Percentiles rank a stretch among this genome's conserved stretches.
Evolutionary conservation across 2,329 filamentous ascomycete genomes (phyloP).

Genomic region (Exserohilum rostratum): DNA sequence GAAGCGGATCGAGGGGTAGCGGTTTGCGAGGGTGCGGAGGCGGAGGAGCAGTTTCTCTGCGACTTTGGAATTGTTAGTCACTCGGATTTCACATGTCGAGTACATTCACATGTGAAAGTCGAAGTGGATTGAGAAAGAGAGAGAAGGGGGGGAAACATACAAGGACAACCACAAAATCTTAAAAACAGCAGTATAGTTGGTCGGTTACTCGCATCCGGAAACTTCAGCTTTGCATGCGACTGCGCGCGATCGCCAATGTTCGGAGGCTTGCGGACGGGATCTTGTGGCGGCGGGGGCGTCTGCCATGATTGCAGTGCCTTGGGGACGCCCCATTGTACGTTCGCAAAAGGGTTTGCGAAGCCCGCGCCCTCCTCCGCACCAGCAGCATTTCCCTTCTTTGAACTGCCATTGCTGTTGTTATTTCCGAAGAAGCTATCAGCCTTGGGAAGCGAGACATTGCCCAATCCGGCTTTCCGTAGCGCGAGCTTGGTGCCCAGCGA

Average conservation of each 20-base stretch:
- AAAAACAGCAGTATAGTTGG: slow-evolving; percentile 42
- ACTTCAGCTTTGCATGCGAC: slow-evolving; percentile 38
- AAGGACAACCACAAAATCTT: slow-evolving; percentile 45
- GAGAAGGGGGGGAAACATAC: slow-evolving; percentile 29
- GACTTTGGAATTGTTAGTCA: slow-evolving; percentile 21
- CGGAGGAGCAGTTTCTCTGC: slow-evolving; percentile 60
- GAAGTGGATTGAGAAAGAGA: no score
- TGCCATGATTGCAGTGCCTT: slow-evolving; percentile 45
- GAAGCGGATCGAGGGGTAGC: slow-evolving; percentile 59
- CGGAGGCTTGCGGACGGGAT: slow-evolving; percentile 35
- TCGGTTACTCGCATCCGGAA: slow-evolving; percentile 38
- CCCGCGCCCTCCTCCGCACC: slow-evolving; percentile 26
- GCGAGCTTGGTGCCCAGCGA: slow-evolving; percentile 64
- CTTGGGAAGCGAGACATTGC: slow-evolving; percentile 55
- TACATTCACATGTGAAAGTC: no score
- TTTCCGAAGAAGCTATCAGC: slow-evolving; percentile 32
- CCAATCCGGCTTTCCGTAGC: slow-evolving; percentile 62
- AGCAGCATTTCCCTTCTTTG: slow-evolving; percentile 31
- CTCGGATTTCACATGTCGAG: no score
- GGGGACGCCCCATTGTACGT: slow-evolving; percentile 42
- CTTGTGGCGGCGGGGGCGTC: slow-evolving; percentile 36
- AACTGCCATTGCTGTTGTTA: slow-evolving; percentile 16
- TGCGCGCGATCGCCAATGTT: slow-evolving; percentile 35
- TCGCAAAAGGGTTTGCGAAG: slow-evolving; percentile 45
- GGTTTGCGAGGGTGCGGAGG: slow-evolving; percentile 62